Conservation (phyloP, 129 eudicot species). For the Smallanthus sonchifolius region DNA sequence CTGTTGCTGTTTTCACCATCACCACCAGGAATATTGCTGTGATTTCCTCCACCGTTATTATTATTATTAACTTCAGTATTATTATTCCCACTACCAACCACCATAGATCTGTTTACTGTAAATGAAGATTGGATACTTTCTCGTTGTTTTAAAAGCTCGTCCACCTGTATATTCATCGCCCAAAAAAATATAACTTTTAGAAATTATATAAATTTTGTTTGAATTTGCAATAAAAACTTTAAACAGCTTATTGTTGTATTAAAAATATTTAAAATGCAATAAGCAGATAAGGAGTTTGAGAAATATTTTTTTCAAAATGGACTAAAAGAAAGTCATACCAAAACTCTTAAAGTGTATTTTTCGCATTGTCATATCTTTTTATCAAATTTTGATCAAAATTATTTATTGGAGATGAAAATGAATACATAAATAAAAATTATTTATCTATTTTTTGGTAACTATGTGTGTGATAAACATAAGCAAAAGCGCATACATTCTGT, state of each 20-base stretch:
- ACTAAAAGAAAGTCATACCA: not conserved
- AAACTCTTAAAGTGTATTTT: not conserved
- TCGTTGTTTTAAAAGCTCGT: slow-evolving; percentile 83
- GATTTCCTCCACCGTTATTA: slow-evolving; percentile 21
- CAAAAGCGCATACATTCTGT: slow-evolving; percentile 56
- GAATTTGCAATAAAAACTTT: too few relatives aligned
- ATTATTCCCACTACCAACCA: slow-evolving; percentile 22
- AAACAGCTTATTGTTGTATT: too few relatives aligned
- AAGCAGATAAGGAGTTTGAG: too few relatives aligned
- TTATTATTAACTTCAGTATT: slow-evolving; percentile 38
- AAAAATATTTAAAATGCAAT: too few relatives aligned
- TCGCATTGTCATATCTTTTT: not conserved
- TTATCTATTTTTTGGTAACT: not conserved
- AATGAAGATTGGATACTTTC: slow-evolving; percentile 78
- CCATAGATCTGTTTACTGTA: slow-evolving; percentile 50
- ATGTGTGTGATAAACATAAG: not conserved
- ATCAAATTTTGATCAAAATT: not conserved
- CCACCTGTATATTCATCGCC: slow-evolving; percentile 48
- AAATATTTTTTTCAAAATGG: too few relatives aligned
- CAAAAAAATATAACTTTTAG: not conserved
- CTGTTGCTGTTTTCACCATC: slow-evolving; percentile 58
- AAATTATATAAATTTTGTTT: too few relatives aligned
- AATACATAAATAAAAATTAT: too few relatives aligned
- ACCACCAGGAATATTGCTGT: slow-evolving; percentile 39
- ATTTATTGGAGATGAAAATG: not conserved